Conservation (phyloP, 1,139 yeast species). For the Candida glucosophila region DNA sequence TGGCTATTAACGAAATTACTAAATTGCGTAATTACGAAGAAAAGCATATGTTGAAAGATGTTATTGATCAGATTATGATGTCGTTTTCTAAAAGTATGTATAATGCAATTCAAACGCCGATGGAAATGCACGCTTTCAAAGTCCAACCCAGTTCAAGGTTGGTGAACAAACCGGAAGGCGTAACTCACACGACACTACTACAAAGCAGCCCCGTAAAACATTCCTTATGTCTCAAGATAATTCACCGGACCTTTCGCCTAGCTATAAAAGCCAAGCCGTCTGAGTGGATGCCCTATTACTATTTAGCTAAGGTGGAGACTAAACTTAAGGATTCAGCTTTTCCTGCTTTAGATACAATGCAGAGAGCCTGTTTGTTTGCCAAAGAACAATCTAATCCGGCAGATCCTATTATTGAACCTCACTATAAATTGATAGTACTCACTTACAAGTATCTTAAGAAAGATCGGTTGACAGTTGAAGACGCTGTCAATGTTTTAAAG, state of each 20-base stretch:
- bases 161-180: conserved; percentile 16
- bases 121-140: conserved; percentile 50
- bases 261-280: conserved; percentile 34
- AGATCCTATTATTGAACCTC: conserved; percentile 67
- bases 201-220: conserved; percentile 16
- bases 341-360: conserved; percentile 28
- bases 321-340: conserved; percentile 29
- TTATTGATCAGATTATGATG: conserved; percentile 45
- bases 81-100: conserved; percentile 55
- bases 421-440: conserved; percentile 53
- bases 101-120: conserved; percentile 55
- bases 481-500: conserved; percentile 32
- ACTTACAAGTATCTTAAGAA: conserved; percentile 47
- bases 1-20: conserved; percentile 56
- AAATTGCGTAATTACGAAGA: conserved; percentile 12
- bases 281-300: conserved; percentile 60
- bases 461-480: conserved; percentile 20
- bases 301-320: conserved; percentile 51
- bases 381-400: conserved; percentile 29
- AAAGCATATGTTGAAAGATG: conserved; percentile 14
- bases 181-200: conserved; percentile 15
- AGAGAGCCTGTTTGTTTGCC: conserved; percentile 34
- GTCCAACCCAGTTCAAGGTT: conserved; percentile 29
- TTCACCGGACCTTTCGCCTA: conserved; percentile 32
- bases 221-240: conserved; percentile 21